Evolutionary conservation across 2,329 filamentous ascomycete species (phyloP), one percentile per base, ranked within the genome.

Genomic region (Talaromyces verruculosus): DNA sequence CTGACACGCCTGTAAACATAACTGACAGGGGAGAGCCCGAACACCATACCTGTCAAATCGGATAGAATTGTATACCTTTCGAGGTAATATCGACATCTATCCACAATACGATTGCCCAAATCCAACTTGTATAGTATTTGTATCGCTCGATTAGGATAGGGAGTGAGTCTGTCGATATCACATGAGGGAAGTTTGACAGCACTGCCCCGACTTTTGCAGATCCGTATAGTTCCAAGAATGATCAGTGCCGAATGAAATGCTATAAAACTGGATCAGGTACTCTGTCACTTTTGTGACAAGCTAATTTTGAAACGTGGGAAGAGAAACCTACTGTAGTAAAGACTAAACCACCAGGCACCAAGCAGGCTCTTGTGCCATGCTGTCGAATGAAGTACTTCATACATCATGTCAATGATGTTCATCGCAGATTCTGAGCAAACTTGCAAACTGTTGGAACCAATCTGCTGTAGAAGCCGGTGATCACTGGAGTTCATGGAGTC

Each of bases 311-410:
- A 22, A 22, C 22, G 22, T 22, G 22, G 22, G 22, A 22, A 22
- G 22, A 22, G 22, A 30, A 51, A 51, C 47, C 6, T 37, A 71
- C 69, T 74, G 67, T 80, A 81, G 65, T 80, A 80, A 8, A 80
- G 69, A 22, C 74, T 73, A 66, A 78, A 81, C 77, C 78, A 80
- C 78, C 78, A 80, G 5, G 78, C 78, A 2, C 78, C 79, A 2
- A 80, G 70, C 1, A 77, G 67, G 28, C 72, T 67, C 43, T 67
- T 59, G 19, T 64, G 67, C 63, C 67, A 61, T n/a, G 65, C 66
- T 1, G 67, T 67, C 3, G 69, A 68, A 35, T 63, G 59, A 2
- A 77, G 67, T 51, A 75, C 72, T 30, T 74, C 69, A 57, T 65
- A 63, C 1, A 77, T 67, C 47, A 76, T 73, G 25, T 74, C 69